Evolutionary conservation across 108 stramenopile genomes (phyloP).

Genomic region (Skeletonema costatum): DNA sequence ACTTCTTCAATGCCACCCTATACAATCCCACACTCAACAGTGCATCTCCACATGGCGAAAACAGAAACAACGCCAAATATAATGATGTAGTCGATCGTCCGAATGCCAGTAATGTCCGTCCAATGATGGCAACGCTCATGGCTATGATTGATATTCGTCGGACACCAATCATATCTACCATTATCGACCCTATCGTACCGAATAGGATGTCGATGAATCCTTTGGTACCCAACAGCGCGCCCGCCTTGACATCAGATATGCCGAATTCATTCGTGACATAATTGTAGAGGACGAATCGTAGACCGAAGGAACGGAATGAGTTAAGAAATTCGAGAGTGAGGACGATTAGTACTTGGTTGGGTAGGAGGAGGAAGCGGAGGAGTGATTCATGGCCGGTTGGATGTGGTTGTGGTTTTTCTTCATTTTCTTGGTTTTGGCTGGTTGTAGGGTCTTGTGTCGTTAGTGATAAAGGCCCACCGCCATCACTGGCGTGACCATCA

Average conservation of each 20-base stretch:
- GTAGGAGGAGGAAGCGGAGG: constrained; percentile 30
- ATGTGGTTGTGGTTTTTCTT: too few species aligned
- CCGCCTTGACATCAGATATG: constrained; percentile 15
- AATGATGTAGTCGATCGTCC: constrained; percentile 10
- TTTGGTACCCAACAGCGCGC: constrained; percentile 29
- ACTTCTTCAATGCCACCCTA: constrained; percentile 44
- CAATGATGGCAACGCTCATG: constrained; percentile 25
- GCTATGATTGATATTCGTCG: constrained; percentile 18
- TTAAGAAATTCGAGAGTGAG: constrained; percentile 16
- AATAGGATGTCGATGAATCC: constrained; percentile 32
- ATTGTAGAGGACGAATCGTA: constrained; percentile 30
- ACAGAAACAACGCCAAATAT: constrained; percentile 15
- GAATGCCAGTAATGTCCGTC: constrained; percentile 34
- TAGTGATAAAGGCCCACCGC: too few species aligned
- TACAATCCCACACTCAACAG: constrained; percentile 41
- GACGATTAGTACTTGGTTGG: constrained; percentile 14
- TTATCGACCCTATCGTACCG: constrained; percentile 18
- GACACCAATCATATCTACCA: constrained; percentile 39
- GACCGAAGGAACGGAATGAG: constrained; percentile 42
- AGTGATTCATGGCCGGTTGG: neutral
- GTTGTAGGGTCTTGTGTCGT: too few species aligned
- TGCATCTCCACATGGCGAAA: constrained; percentile 43
- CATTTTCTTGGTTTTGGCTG: too few species aligned
- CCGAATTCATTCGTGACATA: constrained; percentile 48
- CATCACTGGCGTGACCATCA: too few species aligned